Base-by-base conservation (phyloP, 2,329 filamentous ascomycete species). In the Colletotrichum eremochloae region DNA sequence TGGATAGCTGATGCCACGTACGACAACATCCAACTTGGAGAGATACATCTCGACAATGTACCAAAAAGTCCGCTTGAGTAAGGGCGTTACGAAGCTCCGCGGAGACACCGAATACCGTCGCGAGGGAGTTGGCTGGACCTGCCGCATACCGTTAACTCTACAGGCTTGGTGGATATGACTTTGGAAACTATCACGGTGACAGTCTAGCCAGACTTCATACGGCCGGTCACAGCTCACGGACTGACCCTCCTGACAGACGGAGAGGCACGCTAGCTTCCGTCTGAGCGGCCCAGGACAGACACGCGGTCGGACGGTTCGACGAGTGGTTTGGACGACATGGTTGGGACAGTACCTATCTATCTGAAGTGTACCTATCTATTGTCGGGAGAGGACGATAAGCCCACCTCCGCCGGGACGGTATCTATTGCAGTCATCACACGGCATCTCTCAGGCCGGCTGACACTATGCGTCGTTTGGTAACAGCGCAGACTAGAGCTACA, bases 201-300 rank as follows among this genome's bases (percentile, higher is more conserved):
- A 36, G 42, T 48, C 67, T 44, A 44, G 42, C 36, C 31, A 11
- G 33, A 31, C 33, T 48, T 60, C 44, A 55, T 63, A 63, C 58
- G 65, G 58, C 65, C 53, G 69, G 48, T 63, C 46, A 57, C 24
- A 24, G 53, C 50, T 55, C 48, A 61, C 33, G 53, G 63, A 67
- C 42, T 24, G 65, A 29, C 65, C 58, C 63, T 42, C 40, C 40
- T 53, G 52, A 63, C 29, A 68, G 65, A 46, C 65, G 4, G 44
- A 62, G 68, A 68, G 58, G 44, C 11, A 61, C 65, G 69, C 66
- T 67, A 72, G 46, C 24, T 56, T 60, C 69, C 69, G 60, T 69
- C 38, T n/a, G 48, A 57, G 53, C 66, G 66, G 60, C 48, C 60
- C 60, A 55, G 46, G 44, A 53, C 55, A 63, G 46, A 61, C 69